Conservation (phyloP, 176 grass and related monocot species). For the Musa acuminata region DNA sequence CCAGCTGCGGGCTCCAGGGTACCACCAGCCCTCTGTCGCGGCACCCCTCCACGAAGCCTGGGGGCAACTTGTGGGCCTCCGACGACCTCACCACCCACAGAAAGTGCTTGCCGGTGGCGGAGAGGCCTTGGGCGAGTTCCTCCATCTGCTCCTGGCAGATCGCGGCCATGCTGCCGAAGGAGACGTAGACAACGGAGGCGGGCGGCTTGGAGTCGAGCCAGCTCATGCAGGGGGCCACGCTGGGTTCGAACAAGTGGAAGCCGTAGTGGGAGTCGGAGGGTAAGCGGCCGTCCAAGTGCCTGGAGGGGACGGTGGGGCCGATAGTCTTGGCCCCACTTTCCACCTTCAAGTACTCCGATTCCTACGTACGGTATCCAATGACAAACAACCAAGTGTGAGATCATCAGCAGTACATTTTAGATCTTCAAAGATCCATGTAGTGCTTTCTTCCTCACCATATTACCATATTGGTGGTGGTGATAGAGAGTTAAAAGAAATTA, state of each 20-base stretch:
- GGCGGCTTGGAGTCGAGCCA: conserved; percentile 41
- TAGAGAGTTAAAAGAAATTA: too few species aligned
- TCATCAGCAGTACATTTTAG: too few species aligned
- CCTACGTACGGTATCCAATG: conserved; percentile 6
- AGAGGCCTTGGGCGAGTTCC: conserved; percentile 45
- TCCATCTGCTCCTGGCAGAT: conserved; percentile 29
- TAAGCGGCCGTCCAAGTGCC: conserved; percentile 29
- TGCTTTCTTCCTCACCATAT: too few species aligned
- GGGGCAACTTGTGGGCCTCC: conserved; percentile 46
- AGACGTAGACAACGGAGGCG: conserved; percentile 49
- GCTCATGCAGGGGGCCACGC: conserved; percentile 28
- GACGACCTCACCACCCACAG: conserved; percentile 59
- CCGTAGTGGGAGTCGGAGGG: conserved; percentile 53
- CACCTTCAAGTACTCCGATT: conserved; percentile 52
- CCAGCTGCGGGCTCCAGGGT: conserved; percentile 60
- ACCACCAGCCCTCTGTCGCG: conserved; percentile 29
- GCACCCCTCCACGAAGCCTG: conserved; percentile 12
- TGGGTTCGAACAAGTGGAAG: conserved; percentile 53
- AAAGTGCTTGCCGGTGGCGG: conserved; percentile 35
- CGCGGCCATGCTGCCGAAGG: conserved; percentile 61
- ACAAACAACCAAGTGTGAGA: too few species aligned
- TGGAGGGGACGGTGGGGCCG: conserved; percentile 61
- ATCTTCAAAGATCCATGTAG: too few species aligned
- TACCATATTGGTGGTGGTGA: too few species aligned
- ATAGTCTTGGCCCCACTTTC: conserved; percentile 58